phyloP scores from a whole-genome alignment of 176 grass and related monocot genomes.

The Typha latifolia region DNA sequence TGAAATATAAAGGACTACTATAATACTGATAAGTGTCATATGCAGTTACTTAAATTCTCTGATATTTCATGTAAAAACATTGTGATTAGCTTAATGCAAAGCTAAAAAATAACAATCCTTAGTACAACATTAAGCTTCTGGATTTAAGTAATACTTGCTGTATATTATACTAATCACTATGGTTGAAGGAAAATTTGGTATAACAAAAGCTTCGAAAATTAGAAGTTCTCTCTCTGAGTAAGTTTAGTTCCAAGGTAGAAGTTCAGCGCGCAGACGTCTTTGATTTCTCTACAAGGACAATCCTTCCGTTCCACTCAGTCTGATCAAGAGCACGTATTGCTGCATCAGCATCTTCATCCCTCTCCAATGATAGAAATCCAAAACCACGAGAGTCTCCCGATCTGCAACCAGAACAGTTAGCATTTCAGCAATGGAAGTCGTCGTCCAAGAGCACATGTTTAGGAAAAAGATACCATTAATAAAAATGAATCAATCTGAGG shows the following conservation, averaged over 20 bases:
- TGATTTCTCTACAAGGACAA: slow-evolving; percentile 91
- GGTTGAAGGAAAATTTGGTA: slow-evolving; percentile 23
- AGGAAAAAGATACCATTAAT: neutral
- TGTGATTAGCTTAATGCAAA: slow-evolving; percentile 21
- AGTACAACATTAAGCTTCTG: slow-evolving; percentile 29
- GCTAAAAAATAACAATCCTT: slow-evolving; percentile 35
- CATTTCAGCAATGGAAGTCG: neutral
- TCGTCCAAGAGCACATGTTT: neutral
- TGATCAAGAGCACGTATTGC: slow-evolving; percentile 76
- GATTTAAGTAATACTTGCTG: slow-evolving; percentile 42
- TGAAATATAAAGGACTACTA: neutral
- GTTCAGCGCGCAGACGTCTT: slow-evolving; percentile 51
- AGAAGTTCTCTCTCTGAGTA: slow-evolving; percentile 14
- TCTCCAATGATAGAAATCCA: slow-evolving; percentile 76
- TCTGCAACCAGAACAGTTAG: slow-evolving; percentile 30
- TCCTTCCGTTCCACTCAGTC: slow-evolving; percentile 74
- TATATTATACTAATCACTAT: slow-evolving; percentile 34
- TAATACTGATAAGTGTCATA: slow-evolving; percentile 20
- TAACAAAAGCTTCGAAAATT: slow-evolving; percentile 30
- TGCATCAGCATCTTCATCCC: slow-evolving; percentile 80
- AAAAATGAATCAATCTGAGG: neutral
- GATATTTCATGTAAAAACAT: slow-evolving; percentile 30
- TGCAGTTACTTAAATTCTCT: slow-evolving; percentile 25
- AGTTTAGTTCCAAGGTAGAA: slow-evolving; percentile 5
- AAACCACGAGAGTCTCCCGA: slow-evolving; percentile 77